Percentiles rank a stretch among this genome's conserved stretches.
phyloP scores from a whole-genome alignment of 257 asterid genomes.

The Solanum ahanhuiri region DNA sequence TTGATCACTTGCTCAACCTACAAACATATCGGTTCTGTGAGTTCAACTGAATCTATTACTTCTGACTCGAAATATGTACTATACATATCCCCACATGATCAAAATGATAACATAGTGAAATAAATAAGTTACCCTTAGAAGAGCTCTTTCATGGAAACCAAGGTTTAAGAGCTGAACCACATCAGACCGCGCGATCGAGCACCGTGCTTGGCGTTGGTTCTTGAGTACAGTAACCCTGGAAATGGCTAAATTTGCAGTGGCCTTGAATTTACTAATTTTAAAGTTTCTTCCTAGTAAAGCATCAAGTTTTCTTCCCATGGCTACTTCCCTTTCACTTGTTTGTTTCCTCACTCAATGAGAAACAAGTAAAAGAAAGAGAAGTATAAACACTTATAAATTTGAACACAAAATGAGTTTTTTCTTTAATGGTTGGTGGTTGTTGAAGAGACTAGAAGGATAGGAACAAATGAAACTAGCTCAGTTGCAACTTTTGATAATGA shows the following conservation, averaged over 20 bases:
- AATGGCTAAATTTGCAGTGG: constrained; percentile 43
- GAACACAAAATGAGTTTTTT: background rate
- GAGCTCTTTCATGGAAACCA: constrained; percentile 61
- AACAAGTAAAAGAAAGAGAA: background rate
- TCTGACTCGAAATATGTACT: background rate
- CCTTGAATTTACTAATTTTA: constrained; percentile 32
- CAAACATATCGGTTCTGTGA: background rate
- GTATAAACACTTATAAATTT: background rate
- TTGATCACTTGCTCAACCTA: constrained; percentile 84
- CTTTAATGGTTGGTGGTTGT: background rate
- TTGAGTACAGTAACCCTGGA: constrained; percentile 57
- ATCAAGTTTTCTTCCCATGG: constrained; percentile 72
- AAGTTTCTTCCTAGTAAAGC: constrained; percentile 43
- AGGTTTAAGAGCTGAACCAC: constrained; percentile 49
- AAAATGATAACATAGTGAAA: background rate
- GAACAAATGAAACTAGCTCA: constrained; percentile 29
- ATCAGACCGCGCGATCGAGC: constrained; percentile 55
- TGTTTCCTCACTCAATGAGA: background rate
- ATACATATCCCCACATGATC: background rate
- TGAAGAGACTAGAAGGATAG: background rate
- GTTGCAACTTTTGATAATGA: constrained; percentile 52
- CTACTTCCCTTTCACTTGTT: background rate
- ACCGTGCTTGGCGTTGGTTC: constrained; percentile 67
- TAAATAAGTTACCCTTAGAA: constrained; percentile 43
- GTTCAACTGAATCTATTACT: background rate